These are phyloP conservation scores for Euptelea pleiosperma DNA, from an alignment of 164 flowering plant genomes.

Conservation along the genomic window DNA sequence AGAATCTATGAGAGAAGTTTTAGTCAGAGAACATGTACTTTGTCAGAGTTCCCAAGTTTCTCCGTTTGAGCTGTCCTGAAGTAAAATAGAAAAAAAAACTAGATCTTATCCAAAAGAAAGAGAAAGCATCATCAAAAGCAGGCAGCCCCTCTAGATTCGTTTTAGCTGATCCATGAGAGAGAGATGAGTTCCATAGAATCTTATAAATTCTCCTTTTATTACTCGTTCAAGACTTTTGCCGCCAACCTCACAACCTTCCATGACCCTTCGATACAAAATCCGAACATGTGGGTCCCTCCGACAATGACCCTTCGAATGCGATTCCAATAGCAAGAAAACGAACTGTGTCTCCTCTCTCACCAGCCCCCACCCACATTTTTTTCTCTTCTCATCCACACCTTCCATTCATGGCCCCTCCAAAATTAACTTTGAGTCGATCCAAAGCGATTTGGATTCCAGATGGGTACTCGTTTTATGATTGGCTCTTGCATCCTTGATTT, in stretches of 20 bases:
- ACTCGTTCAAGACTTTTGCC: too few species aligned
- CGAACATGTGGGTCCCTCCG: slow-evolving; percentile 18
- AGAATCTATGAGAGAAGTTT: neutral
- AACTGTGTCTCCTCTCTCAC: slow-evolving; percentile 16
- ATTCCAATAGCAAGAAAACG: slow-evolving; percentile 27
- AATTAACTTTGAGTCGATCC: slow-evolving; percentile 41
- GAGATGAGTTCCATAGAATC: too few species aligned
- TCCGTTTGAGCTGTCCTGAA: neutral
- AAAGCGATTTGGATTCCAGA: slow-evolving; percentile 39
- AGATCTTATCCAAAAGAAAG: slow-evolving; percentile 17
- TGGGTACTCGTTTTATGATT: slow-evolving; percentile 15
- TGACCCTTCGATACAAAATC: slow-evolving; percentile 9
- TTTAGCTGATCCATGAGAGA: too few species aligned
- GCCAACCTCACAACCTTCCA: slow-evolving; percentile 16
- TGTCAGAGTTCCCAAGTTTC: slow-evolving; percentile 13
- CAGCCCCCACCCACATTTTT: too few species aligned
- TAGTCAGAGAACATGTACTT: slow-evolving; percentile 16
- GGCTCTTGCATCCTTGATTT: slow-evolving; percentile 12
- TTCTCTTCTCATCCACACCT: slow-evolving; percentile 18
- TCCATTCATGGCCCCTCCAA: slow-evolving; percentile 17
- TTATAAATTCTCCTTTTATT: too few species aligned
- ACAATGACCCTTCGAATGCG: slow-evolving; percentile 19
- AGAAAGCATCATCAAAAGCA: neutral
- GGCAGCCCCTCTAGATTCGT: too few species aligned
- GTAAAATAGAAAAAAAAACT: too few species aligned